Conservation (phyloP, 768 basidiomycete genomes). For the Atractiella rhizophila region DNA sequence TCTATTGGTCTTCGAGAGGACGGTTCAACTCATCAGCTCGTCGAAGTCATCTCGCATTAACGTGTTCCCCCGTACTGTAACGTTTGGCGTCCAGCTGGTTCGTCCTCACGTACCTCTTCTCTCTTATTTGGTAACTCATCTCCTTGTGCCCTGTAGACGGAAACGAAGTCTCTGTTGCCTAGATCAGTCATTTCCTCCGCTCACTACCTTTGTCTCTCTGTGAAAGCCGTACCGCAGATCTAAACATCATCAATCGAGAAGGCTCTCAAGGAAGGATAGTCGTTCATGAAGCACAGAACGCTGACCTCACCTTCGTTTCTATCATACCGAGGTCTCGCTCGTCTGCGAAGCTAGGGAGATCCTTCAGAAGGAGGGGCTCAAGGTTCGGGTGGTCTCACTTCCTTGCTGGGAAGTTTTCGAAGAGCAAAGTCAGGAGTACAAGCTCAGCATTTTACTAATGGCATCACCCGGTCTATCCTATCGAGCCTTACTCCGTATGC, state of each 20-base stretch:
- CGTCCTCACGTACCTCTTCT: too few relatives aligned
- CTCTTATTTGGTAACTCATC: background rate
- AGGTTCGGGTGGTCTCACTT: conserved; percentile 56
- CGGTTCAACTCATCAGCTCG: conserved; percentile 84
- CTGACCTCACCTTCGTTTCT: conserved; percentile 70
- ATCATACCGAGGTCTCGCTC: conserved; percentile 65
- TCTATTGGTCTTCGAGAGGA: conserved; percentile 74
- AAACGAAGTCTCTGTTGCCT: conserved; percentile 87
- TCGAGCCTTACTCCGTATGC: too few relatives aligned
- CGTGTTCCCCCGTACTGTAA: conserved; percentile 74
- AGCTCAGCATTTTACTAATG: conserved; percentile 53
- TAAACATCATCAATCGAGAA: conserved; percentile 63
- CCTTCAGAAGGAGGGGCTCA: conserved; percentile 51
- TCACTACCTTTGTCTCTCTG: conserved; percentile 36
- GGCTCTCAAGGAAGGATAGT: conserved; percentile 72
- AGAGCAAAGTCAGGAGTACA: conserved; percentile 52
- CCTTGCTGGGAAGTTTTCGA: conserved; percentile 74
- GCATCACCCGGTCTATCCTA: too few relatives aligned
- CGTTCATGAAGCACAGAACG: conserved; percentile 42
- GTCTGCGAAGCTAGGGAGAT: conserved; percentile 61
- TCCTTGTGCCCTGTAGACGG: conserved; percentile 59
- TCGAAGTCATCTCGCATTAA: conserved; percentile 65
- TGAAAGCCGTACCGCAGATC: conserved; percentile 80
- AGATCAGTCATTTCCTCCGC: conserved; percentile 51
- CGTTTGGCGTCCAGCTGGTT: conserved; percentile 33